phyloP scores from a whole-genome alignment of 2,329 filamentous ascomycete species.

The Aspergillus tubingensis region DNA sequence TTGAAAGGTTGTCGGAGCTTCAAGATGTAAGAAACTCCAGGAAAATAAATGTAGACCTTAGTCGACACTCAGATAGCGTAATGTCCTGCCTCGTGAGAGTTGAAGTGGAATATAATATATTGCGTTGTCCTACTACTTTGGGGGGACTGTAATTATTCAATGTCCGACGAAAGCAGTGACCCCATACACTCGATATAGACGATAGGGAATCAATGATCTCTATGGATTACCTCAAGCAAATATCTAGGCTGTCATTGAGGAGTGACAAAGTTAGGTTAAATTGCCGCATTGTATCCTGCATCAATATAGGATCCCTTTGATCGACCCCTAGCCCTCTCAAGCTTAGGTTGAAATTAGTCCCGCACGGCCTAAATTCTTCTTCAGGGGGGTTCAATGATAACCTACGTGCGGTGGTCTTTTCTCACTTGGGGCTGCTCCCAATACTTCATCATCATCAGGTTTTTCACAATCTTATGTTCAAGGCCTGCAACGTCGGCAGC shows the following conservation, averaged over 20 bases:
- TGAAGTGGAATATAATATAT: background rate
- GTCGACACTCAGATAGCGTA: background rate
- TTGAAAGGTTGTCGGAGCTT: background rate
- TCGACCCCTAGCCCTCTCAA: constrained; percentile 32
- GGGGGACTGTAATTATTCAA: background rate
- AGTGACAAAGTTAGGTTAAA: constrained; percentile 49
- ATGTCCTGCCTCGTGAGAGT: background rate
- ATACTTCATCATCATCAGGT: constrained; percentile 46
- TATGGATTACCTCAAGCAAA: constrained; percentile 38
- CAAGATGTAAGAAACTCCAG: background rate
- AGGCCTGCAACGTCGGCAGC: constrained; percentile 43
- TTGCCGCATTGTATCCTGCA: constrained; percentile 40
- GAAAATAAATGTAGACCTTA: background rate
- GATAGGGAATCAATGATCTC: background rate
- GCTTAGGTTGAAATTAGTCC: constrained; percentile 30
- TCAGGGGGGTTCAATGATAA: constrained; percentile 11
- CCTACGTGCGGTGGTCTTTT: constrained; percentile 37
- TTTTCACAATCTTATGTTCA: constrained; percentile 52
- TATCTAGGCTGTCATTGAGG: constrained; percentile 51
- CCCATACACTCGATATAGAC: background rate
- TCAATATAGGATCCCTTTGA: constrained; percentile 31
- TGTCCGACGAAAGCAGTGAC: background rate
- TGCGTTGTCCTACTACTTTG: background rate
- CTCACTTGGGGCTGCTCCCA: constrained; percentile 41
- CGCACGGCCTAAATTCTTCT: background rate